Conservation (phyloP, 306 rosid species). For the Carpinus fangiana region DNA sequence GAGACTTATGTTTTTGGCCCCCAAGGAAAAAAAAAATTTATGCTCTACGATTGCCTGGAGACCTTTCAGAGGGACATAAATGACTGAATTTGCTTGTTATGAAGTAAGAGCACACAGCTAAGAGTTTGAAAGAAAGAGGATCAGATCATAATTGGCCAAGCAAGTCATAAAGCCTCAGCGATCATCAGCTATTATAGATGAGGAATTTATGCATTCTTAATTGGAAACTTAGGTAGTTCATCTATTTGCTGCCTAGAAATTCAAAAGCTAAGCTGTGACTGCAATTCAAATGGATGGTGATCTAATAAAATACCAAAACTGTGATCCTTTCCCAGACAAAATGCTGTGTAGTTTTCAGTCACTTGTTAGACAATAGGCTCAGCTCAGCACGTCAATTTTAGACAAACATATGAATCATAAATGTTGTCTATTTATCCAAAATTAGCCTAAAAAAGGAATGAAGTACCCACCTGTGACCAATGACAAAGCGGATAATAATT, state of each 20-base stretch:
- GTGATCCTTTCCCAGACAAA: no score
- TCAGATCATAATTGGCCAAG: neutral
- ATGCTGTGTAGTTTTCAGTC: neutral
- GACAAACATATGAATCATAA: slow-evolving; percentile 5
- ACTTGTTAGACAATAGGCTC: neutral
- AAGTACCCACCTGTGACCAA: slow-evolving; percentile 82
- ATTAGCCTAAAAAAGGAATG: slow-evolving; percentile 11
- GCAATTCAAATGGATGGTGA: neutral
- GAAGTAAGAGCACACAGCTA: neutral
- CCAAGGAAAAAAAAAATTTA: neutral
- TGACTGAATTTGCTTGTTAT: neutral
- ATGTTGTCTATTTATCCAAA: neutral
- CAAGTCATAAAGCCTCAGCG: neutral
- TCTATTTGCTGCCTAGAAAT: neutral
- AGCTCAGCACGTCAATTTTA: slow-evolving; percentile 10
- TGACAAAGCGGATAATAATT: slow-evolving; percentile 82
- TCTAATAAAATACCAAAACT: neutral
- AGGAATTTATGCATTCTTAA: neutral
- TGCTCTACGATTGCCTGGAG: neutral
- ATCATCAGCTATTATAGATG: neutral
- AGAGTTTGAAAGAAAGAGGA: neutral
- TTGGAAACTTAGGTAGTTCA: neutral
- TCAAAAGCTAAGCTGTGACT: neutral
- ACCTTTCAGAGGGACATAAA: neutral
- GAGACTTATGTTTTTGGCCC: neutral